Percentiles rank a stretch among this genome's conserved stretches.
Conservation (phyloP, 805 yeast genomes). For the Wickerhamomyces strasburgensis region DNA sequence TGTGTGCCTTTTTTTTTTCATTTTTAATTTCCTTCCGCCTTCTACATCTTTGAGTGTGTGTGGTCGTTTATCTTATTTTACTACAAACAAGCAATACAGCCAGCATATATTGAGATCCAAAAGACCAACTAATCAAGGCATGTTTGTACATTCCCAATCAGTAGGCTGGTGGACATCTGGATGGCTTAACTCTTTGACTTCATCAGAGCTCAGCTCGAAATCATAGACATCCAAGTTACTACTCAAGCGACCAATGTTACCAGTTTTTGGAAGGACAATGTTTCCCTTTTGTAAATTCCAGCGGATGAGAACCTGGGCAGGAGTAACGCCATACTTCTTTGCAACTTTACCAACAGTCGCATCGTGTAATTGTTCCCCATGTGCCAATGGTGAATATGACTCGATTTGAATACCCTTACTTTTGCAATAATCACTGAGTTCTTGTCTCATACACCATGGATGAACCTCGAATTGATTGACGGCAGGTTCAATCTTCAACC, state of each 20-base stretch:
- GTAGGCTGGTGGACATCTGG: slow-evolving; percentile 64
- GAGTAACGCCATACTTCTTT: slow-evolving; percentile 34
- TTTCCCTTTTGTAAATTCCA: slow-evolving; percentile 59
- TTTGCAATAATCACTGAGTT: slow-evolving; percentile 39
- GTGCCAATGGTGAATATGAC: slow-evolving; percentile 65
- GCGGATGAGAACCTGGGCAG: slow-evolving; percentile 48
- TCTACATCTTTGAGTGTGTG: no score
- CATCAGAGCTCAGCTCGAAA: slow-evolving; percentile 40
- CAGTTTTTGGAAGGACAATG: slow-evolving; percentile 50
- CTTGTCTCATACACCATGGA: slow-evolving; percentile 42
- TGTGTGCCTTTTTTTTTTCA: no score
- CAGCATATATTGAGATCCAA: no score
- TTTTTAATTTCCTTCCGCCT: no score
- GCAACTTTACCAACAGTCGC: slow-evolving; percentile 39
- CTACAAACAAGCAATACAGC: no score
- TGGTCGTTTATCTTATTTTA: no score
- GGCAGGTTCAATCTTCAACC: slow-evolving; percentile 53
- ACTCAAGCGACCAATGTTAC: slow-evolving; percentile 28
- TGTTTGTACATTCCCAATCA: slow-evolving; percentile 51
- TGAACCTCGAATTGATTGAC: slow-evolving; percentile 67
- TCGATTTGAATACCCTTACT: slow-evolving; percentile 45
- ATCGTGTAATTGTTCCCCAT: slow-evolving; percentile 43
- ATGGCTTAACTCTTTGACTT: slow-evolving; percentile 39
- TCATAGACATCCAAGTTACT: slow-evolving; percentile 37
- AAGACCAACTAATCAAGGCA: slow-evolving; percentile 5